Evolutionary conservation across 163 green algal genomes (phyloP), one percentile per base, ranked within the genome.

Genomic region (Scenedesmus sp.): DNA sequence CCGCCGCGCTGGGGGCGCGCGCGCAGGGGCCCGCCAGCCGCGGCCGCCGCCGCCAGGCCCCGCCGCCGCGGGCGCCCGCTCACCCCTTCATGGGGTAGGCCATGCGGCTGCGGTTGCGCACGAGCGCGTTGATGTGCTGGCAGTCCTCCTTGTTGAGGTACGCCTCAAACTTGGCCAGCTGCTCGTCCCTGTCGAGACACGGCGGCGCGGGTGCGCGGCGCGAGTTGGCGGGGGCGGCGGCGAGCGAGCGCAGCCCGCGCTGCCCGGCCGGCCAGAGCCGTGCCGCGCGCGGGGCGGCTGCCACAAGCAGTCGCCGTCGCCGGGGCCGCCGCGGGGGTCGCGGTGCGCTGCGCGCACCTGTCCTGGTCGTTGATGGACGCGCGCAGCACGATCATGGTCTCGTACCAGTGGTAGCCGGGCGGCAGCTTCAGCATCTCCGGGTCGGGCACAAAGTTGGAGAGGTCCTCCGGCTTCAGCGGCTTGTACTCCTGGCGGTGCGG

Each of bases 121-220:
- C 88, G 34, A 94, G 84, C 26, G 88, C 89, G n/a, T 89, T 90
- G 66, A 98, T 91, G 57, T 93, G 71, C 54, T 83, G 63, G 74
- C 82, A 91, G 48, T 86, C 83, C 83, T 95, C 83, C 76, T 94
- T 94, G 76, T 94, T 94, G 56, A 98, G 75, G 84, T 95, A 97
- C 0, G 92, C 91, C 83, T 98, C 93, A 77, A 98, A 97, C 84
- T 95, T 95, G 28, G 93, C 94, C 44, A 98, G 88, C 86, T 98
- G 93, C 54, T 88, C 50, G 71, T 97, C 92, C 73, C 91, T 96
- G 75, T 34, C 44, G n/a, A n/a, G n/a, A 34, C 18, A 69, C 14
- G n/a, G n/a, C n/a, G n/a, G n/a, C n/a, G n/a, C n/a, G n/a, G n/a
- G n/a, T n/a, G n/a, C n/a, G n/a, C n/a, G n/a, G n/a, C n/a, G n/a